Percentiles rank a stretch among this genome's conserved stretches.
These are phyloP conservation scores for Fusarium buharicum DNA, from an alignment of 2,329 filamentous ascomycete species.

Conservation along the genomic window DNA sequence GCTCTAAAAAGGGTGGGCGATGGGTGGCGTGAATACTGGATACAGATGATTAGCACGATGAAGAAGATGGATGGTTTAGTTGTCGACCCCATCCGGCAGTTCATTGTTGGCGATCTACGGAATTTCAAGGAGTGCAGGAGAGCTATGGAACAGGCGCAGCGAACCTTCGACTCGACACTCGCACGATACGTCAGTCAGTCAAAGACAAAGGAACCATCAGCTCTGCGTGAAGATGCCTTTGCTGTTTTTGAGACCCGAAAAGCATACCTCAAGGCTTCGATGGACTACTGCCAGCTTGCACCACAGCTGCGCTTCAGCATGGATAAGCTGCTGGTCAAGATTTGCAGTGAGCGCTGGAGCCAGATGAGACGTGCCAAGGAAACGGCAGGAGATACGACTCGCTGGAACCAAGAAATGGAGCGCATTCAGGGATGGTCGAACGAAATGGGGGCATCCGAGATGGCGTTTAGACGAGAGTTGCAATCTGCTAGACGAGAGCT, in stretches of 20 bases:
- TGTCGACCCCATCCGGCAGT: slow-evolving; percentile 82
- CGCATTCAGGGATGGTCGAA: slow-evolving; percentile 91
- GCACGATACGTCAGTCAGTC: slow-evolving; percentile 84
- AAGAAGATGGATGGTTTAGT: slow-evolving; percentile 81
- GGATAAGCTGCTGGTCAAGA: slow-evolving; percentile 85
- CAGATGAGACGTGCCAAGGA: slow-evolving; percentile 82
- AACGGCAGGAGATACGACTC: slow-evolving; percentile 69
- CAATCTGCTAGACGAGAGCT: slow-evolving; percentile 82
- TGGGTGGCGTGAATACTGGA: slow-evolving; percentile 88
- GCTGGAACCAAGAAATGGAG: slow-evolving; percentile 84
- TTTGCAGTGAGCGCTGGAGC: slow-evolving; percentile 88
- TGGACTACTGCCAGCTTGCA: slow-evolving; percentile 91
- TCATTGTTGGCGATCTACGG: slow-evolving; percentile 81
- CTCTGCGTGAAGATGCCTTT: slow-evolving; percentile 93
- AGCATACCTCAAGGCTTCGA: slow-evolving; percentile 86
- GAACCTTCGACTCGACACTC: slow-evolving; percentile 83
- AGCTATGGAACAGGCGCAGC: slow-evolving; percentile 81
- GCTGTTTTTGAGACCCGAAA: slow-evolving; percentile 93
- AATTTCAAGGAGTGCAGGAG: slow-evolving; percentile 87
- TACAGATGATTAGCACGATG: slow-evolving; percentile 75
- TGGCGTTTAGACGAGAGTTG: slow-evolving; percentile 83
- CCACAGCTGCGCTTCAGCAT: slow-evolving; percentile 86
- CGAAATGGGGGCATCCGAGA: slow-evolving; percentile 92
- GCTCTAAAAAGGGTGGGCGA: slow-evolving; percentile 88
- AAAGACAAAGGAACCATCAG: slow-evolving; percentile 93